These are phyloP conservation scores for Mollisiaceae sp. DNA, from an alignment of 2,329 filamentous ascomycete species.

Conservation along the genomic window DNA sequence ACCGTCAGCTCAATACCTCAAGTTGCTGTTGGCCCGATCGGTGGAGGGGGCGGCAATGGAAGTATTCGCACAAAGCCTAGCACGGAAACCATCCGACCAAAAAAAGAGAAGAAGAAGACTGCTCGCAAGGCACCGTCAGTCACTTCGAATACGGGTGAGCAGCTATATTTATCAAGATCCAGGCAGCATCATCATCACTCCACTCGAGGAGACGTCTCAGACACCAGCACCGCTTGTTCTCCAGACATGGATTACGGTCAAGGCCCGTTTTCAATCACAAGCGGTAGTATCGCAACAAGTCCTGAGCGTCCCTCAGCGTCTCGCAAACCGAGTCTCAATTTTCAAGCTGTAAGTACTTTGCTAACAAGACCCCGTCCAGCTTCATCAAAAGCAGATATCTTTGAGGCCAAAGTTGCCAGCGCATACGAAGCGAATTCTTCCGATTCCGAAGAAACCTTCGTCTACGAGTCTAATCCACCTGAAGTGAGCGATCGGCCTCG, in stretches of 20 bases:
- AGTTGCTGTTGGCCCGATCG: conserved; percentile 72
- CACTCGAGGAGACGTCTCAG: conserved; percentile 40
- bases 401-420: conserved; percentile 94
- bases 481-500: conserved; percentile 66
- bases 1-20: conserved; percentile 92
- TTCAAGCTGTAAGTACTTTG: conserved; percentile 48
- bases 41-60: conserved; percentile 66
- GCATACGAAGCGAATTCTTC: conserved; percentile 96
- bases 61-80: conserved; percentile 87
- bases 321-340: conserved; percentile 46
- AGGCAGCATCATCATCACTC: conserved; percentile 48
- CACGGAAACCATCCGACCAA: conserved; percentile 93
- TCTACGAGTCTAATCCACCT: conserved; percentile 97
- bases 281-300: conserved; percentile 36
- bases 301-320: conserved; percentile 35
- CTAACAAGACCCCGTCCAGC: conserved; percentile 61
- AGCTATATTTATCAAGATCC: conserved; percentile 39
- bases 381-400: conserved; percentile 96
- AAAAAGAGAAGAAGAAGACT: conserved; percentile 86
- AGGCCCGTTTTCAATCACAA: conserved; percentile 34
- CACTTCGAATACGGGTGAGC: conserved; percentile 75
- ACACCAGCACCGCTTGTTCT: conserved; percentile 23
- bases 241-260: conserved; percentile 35
- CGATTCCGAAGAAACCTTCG: conserved; percentile 97
- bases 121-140: conserved; percentile 76